These are phyloP conservation scores for Tylopilus sp. DNA, from an alignment of 768 basidiomycete genomes.

Conservation along the genomic window DNA sequence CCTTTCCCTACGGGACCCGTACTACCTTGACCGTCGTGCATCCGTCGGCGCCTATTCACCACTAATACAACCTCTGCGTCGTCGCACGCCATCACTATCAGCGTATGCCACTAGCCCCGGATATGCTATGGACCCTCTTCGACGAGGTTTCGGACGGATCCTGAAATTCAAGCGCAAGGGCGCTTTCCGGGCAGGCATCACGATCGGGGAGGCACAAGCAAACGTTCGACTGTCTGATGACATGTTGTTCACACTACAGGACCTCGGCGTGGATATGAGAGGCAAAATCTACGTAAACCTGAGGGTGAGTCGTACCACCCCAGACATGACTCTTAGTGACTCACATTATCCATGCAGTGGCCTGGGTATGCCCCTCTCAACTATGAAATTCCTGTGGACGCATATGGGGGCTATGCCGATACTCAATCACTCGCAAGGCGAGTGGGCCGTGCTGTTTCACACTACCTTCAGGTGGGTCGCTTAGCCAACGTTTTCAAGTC, in stretches of 20 bases:
- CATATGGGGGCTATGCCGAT: constrained; percentile 60
- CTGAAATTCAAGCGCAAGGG: constrained; percentile 77
- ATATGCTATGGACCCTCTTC: constrained; percentile 41
- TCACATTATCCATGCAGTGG: constrained; percentile 54
- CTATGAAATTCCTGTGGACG: constrained; percentile 71
- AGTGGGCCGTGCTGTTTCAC: constrained; percentile 66
- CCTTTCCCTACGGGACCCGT: constrained; percentile 42
- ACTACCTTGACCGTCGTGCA: constrained; percentile 38
- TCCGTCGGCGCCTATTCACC: constrained; percentile 18
- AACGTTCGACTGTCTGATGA: constrained; percentile 57
- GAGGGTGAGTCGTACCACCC: constrained; percentile 42
- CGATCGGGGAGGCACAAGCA: constrained; percentile 65
- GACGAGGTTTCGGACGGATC: constrained; percentile 45
- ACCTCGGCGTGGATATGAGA: constrained; percentile 60
- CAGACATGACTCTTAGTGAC: neutral
- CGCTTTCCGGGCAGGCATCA: constrained; percentile 59
- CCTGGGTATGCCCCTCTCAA: constrained; percentile 65
- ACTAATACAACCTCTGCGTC: constrained; percentile 24
- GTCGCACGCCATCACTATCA: constrained; percentile 41
- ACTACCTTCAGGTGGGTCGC: constrained; percentile 62
- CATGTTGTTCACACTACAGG: constrained; percentile 59
- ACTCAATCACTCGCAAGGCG: constrained; percentile 66
- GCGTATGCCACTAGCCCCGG: constrained; percentile 32
- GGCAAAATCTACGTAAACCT: constrained; percentile 60
- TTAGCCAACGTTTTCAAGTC: constrained; percentile 1